Evolutionary conservation across 768 basidiomycete species (phyloP), one percentile per base, ranked within the genome.

Genomic region (Calocera cornea): DNA sequence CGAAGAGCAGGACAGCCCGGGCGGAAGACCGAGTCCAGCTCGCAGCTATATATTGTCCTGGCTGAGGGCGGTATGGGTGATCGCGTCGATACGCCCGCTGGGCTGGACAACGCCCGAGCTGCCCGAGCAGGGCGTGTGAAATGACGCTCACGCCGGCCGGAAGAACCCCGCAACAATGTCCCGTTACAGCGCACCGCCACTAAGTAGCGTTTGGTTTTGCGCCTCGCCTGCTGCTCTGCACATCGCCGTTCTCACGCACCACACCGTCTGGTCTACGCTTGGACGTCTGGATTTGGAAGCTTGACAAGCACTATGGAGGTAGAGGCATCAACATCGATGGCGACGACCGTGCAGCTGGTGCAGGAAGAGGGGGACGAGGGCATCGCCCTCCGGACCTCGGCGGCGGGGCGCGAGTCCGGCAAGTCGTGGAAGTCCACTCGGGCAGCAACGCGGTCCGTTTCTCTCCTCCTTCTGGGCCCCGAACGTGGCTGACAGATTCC

Each of bases 81-180:
- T n/a, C n/a, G n/a, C n/a, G n/a, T 38, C 36, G 36, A 66, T 19
- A 24, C 47, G 27, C 5, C 22, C 17, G 41, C 34, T 36, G 19
- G 47, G 47, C 38, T 11, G 16, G 64, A 44, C 29, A 50, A 67
- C 24, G 8, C 11, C 50, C 60, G 50, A 7, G 63, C 66, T 40
- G 33, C 66, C 54, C 33, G 79, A 79, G 78, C 78, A 80, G 67
- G 79, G 80, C 71, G 80, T 80, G 27, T 80, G 80, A 79, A 67
- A 71, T 79, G 72, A 27, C 29, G 67, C 44, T 64, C 65, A 8
- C 34, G 36, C 7, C 36, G 36, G 7, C 14, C 36, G 36, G 36
- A 38, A 14, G 14, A 38, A 14, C 7, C 14, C 36, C 36, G 36
- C 7, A 38, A 38, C 5, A 14, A 38, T 5, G 36, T 14, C 7